Base-by-base conservation (phyloP, 345 rosid species). In the Mangifera indica region DNA sequence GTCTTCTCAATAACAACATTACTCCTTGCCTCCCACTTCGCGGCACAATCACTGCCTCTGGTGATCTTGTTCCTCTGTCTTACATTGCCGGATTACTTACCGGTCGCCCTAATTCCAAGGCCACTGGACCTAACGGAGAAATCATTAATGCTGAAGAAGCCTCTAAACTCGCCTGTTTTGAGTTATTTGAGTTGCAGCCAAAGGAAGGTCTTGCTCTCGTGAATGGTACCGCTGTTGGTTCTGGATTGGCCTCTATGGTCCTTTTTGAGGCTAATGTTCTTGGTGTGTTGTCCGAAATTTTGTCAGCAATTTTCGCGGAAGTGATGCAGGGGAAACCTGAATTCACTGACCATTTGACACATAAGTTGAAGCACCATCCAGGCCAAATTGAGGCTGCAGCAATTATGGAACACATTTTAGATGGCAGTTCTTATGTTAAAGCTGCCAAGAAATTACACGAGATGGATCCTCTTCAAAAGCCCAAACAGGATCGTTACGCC, bases 21-120 rank as follows among this genome's bases (percentile, higher is more conserved):
- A 87, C 89, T 66, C 95, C 92, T 0, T 85, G 89, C 69, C 71
- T 90, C 65, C 95, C 95, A 20, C 89, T 86, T n/a, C 91, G 92
- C 17, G 95, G 92, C 52, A 84, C 91, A 46, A 86, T 90, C 69
- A 79, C 87, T 0, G 92, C 95, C 59, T 90, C 92, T 0, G 95
- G 91, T 0, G 92, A 90, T 78, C 87, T 90, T 22, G 87, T 90
- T 22, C 92, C 88, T 0, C 81, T 90, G 10, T 90, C 95, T 60
- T 90, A 90, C 83, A 87, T 90, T 32, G 92, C 87, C 0, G 95
- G 91, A 17, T 66, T 89, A 32, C 84, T 87, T 9, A 87, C 84
- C 3, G 92, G 89, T 37, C 74, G 95, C 62, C 83, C 85, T 2
- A 90, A 90, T 64, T 84, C 92, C 14, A 82, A 67, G 68, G 87